phyloP scores from a whole-genome alignment of 2,329 filamentous ascomycete genomes.

The Penicillium polonicum region DNA sequence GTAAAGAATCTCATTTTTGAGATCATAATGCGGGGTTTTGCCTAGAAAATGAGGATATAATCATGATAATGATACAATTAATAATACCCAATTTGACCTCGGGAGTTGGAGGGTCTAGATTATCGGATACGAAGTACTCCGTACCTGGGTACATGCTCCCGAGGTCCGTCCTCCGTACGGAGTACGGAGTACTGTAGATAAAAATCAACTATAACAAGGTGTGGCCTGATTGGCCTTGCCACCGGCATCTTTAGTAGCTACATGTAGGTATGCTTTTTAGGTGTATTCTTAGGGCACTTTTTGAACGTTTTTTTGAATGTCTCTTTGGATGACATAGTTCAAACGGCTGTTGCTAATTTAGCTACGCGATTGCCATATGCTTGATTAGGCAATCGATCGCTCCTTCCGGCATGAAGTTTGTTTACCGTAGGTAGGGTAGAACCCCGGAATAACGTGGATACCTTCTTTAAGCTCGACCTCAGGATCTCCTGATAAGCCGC shows the following conservation, averaged over 20 bases:
- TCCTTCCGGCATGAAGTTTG: too few relatives aligned
- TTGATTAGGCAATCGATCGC: too few relatives aligned
- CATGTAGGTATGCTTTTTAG: neutral
- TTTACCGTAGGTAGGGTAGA: too few relatives aligned
- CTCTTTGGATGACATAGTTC: neutral
- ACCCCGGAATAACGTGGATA: too few relatives aligned
- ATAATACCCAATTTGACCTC: neutral
- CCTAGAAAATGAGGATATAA: too few relatives aligned
- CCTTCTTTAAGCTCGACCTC: neutral
- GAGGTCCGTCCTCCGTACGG: neutral
- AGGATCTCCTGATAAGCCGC: neutral
- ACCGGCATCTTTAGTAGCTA: neutral
- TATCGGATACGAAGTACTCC: neutral
- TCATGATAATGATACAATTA: neutral
- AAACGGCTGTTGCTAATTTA: too few relatives aligned
- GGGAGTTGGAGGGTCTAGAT: neutral
- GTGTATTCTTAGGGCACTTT: neutral
- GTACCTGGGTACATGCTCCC: too few relatives aligned
- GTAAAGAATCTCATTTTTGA: neutral
- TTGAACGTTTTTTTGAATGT: neutral
- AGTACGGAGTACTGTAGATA: neutral
- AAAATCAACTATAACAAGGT: neutral
- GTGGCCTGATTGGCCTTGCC: neutral
- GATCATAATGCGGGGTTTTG: too few relatives aligned
- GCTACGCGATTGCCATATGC: too few relatives aligned